Evolutionary conservation across 768 basidiomycete genomes (phyloP), one percentile per base, ranked within the genome.

Genomic region (Lactifluus hygrophoroides): DNA sequence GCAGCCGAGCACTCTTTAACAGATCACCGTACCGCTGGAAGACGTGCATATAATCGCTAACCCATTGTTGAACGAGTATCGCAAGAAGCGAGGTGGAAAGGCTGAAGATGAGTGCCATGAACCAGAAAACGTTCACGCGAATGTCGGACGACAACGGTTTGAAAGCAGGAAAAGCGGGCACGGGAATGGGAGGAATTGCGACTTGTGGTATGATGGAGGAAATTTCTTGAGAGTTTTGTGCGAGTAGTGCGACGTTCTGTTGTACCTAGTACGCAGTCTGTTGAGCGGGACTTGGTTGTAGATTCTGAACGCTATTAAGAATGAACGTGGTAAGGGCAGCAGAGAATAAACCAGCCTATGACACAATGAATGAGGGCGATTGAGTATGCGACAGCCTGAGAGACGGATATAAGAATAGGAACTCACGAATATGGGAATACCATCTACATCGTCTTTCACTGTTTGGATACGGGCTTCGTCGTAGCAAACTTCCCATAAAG

Each of bases 41-140:
- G 52, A 59, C 28, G 17, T 51, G 54, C 43, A 58, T 37, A 56
- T 75, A 77, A 35, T 73, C 70, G 14, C 74, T 70, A 1, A 75
- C 68, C 80, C 80, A 81, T 57, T 77, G 76, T 60, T 81, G 74
- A 30, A 77, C 74, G 7, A 81, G 63, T 16, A 75, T 78, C 19
- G 77, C 76, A 9, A 66, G 57, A 16, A 79, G 68, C 56, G 74
- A 76, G 38, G 75, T 71, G 2, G 68, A 68, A 11, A 80, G 68
- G 59, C 76, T 77, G 46, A 76, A 66, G 5, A 65, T 52, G 1
- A 70, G 62, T 37, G 64, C 64, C 19, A 63, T 51, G 63, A 79
- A 77, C 75, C 75, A 79, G 10, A 76, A 66, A 0, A 63, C 64
- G 57, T 80, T 79, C 35, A 69, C 60, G 60, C 72, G 73, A 30